Conservation (phyloP, 768 basidiomycete genomes). For the Lactifluus subvellereus region DNA sequence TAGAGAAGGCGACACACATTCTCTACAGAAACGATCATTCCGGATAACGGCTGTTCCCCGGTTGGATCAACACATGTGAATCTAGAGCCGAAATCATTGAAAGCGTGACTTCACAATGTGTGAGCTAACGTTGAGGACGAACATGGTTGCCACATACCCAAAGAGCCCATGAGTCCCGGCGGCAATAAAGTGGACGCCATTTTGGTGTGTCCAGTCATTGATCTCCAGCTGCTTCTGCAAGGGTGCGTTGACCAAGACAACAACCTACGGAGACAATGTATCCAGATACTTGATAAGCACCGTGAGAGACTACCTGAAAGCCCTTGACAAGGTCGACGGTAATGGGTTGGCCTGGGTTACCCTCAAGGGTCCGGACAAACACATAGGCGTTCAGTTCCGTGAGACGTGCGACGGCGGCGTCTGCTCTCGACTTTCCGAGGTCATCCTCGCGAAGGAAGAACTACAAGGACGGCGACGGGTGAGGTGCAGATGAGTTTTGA, state of each 20-base stretch:
- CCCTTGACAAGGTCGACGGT: conserved; percentile 75
- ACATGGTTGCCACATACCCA: conserved; percentile 49
- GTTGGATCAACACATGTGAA: conserved; percentile 97
- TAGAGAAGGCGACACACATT: conserved; percentile 44
- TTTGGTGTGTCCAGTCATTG: conserved; percentile 88
- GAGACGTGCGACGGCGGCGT: conserved; percentile 79
- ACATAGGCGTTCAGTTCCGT: conserved; percentile 96
- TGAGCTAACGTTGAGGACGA: conserved; percentile 12
- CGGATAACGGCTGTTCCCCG: conserved; percentile 89
- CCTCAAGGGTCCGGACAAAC: conserved; percentile 83
- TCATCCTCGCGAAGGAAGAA: conserved; percentile 91
- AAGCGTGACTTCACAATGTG: conserved; percentile 59
- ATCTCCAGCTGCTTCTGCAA: conserved; percentile 86
- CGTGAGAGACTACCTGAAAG: conserved; percentile 62
- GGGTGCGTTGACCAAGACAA: conserved; percentile 79
- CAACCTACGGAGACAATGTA: conserved; percentile 47
- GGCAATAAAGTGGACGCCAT: conserved; percentile 86
- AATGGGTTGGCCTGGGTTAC: conserved; percentile 69
- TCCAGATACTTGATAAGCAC: neutral
- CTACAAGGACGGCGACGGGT: conserved; percentile 37
- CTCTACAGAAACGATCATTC: conserved; percentile 94
- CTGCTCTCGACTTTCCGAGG: conserved; percentile 81
- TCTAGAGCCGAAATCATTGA: conserved; percentile 94
- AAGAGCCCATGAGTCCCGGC: conserved; percentile 92
- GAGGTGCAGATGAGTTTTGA: conserved; percentile 1